Conservation (phyloP, 257 asterid genomes). For the Handroanthus guayacan region DNA sequence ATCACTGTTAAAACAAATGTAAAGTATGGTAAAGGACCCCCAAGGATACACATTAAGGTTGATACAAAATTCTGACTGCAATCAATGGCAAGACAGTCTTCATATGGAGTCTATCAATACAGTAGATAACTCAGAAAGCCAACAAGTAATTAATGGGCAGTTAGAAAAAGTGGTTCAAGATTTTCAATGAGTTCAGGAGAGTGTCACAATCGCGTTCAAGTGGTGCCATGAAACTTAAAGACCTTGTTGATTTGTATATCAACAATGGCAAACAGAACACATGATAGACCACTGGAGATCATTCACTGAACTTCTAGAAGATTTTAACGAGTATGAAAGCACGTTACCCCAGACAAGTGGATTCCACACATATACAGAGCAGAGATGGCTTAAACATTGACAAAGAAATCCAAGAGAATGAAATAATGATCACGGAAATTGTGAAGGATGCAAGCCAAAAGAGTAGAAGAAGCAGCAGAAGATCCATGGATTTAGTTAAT, state of each 20-base stretch:
- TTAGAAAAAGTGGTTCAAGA: conserved; percentile 43
- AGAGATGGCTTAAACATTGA: conserved; percentile 1
- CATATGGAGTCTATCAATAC: conserved; percentile 45
- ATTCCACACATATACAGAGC: conserved; percentile 13
- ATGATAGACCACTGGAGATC: conserved; percentile 23
- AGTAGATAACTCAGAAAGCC: conserved; percentile 23
- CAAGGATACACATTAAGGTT: too few species aligned
- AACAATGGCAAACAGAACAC: conserved; percentile 29
- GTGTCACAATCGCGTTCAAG: conserved; percentile 15
- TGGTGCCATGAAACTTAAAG: conserved; percentile 32
- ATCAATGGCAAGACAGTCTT: conserved; percentile 14
- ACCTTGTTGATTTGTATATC: conserved; percentile 46
- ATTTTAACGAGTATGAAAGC: conserved; percentile 39
- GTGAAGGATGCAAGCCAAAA: conserved; percentile 31
- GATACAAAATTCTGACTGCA: too few species aligned
- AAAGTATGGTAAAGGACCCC: too few species aligned
- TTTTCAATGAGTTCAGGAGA: conserved; percentile 44
- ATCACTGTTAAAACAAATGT: neutral
- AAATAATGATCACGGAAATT: conserved; percentile 40
- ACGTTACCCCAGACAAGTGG: conserved; percentile 24
- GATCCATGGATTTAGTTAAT: too few species aligned
- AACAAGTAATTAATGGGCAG: conserved; percentile 32
- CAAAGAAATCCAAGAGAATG: conserved; percentile 37
- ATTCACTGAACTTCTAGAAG: conserved; percentile 35
- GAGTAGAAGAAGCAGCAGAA: too few species aligned